phyloP scores from a whole-genome alignment of 345 rosid species.

The Eucalyptus marginata region DNA sequence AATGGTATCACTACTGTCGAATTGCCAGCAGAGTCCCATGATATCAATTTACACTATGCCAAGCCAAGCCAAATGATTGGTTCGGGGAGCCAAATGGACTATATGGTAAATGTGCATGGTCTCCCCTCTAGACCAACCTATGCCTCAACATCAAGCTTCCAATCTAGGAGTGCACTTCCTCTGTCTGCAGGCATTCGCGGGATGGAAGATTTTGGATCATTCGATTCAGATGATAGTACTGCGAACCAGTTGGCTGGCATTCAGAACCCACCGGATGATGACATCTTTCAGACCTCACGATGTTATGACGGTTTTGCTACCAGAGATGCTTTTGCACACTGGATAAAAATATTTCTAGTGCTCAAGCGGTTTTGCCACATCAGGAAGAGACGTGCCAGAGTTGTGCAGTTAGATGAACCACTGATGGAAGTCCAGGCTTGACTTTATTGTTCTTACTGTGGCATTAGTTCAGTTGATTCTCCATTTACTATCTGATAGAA shows the following conservation, averaged over 20 bases:
- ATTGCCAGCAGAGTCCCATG: not conserved
- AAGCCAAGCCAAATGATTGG: not conserved
- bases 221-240: not conserved
- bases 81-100: not conserved
- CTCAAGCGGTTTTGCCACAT: not conserved
- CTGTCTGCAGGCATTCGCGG: not conserved
- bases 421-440: not conserved
- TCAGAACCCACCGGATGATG: not conserved
- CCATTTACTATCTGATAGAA: not conserved
- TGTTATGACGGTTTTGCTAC: too few relatives aligned
- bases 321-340: too few relatives aligned
- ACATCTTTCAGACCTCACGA: not conserved
- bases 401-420: not conserved
- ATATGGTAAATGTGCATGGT: rapidly evolving
- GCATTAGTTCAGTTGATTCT: not conserved
- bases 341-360: too few relatives aligned
- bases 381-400: not conserved
- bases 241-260: too few relatives aligned
- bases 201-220: not conserved
- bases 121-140: not conserved
- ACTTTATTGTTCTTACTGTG: rapidly evolving
- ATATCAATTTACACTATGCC: not conserved
- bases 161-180: not conserved
- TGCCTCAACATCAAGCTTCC: not conserved
- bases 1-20: not conserved